Percentiles rank a stretch among this genome's conserved stretches.
Evolutionary conservation across 495 filamentous ascomycete species (phyloP).

Genomic region (Hypoxylon cercidicola): DNA sequence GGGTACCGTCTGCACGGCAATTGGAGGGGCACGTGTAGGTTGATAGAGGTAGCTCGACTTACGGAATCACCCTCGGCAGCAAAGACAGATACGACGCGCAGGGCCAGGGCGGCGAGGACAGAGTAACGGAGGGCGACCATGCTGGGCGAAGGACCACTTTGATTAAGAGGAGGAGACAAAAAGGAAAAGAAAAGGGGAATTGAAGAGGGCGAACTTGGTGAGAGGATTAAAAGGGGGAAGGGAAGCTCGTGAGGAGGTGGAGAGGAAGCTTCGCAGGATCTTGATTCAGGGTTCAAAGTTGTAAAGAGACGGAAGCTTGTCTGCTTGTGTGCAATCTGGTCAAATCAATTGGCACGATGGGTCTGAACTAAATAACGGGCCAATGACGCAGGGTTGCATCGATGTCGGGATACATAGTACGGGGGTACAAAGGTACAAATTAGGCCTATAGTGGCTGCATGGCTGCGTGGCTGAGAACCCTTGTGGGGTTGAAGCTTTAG

Average conservation of each 20-base stretch:
- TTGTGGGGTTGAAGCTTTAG: too few relatives aligned
- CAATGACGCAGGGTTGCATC: conserved; percentile 41
- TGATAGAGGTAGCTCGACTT: conserved; percentile 49
- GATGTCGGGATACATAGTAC: neutral
- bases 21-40: conserved; percentile 2
- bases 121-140: conserved; percentile 81
- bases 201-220: conserved; percentile 6
- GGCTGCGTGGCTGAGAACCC: too few relatives aligned
- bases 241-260: conserved; percentile 2
- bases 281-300: conserved; percentile 1
- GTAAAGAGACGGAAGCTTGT: conserved; percentile 1
- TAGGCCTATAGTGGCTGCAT: conserved; percentile 3
- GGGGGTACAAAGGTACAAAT: too few relatives aligned
- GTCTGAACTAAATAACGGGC: conserved; percentile 16
- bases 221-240: conserved; percentile 19
- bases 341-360: conserved; percentile 37
- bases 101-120: conserved; percentile 74
- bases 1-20: too few relatives aligned
- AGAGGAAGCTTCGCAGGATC: conserved; percentile 18
- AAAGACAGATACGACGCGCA: conserved; percentile 72
- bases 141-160: conserved; percentile 44
- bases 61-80: conserved; percentile 65
- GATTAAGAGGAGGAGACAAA: conserved; percentile 28
- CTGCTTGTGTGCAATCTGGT: conserved; percentile 38
- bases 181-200: conserved; percentile 33